Evolutionary conservation across 2,329 filamentous ascomycete genomes (phyloP).

Genomic region (Fusarium solani-melongenae): DNA sequence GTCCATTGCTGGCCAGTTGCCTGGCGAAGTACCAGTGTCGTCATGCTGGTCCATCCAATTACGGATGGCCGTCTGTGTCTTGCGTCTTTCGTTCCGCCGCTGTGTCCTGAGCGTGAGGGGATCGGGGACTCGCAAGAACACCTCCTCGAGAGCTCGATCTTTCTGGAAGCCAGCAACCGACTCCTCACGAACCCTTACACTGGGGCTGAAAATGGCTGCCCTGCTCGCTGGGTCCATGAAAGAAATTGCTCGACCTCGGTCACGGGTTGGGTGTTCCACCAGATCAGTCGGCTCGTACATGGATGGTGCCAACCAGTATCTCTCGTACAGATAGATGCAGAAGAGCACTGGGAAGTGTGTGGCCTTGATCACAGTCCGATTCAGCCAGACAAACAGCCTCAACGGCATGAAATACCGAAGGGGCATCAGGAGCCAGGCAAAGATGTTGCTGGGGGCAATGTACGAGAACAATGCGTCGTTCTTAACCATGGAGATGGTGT

Average conservation of each 20-base stretch:
- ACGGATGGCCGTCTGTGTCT: conserved; percentile 84
- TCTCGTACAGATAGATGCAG: conserved; percentile 88
- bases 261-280: conserved; percentile 74
- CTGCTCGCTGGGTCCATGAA: conserved; percentile 67
- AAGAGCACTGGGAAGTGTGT: conserved; percentile 92
- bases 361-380: conserved; percentile 89
- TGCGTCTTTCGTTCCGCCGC: conserved; percentile 72
- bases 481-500: conserved; percentile 97
- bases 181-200: conserved; percentile 79
- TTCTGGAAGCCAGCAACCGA: conserved; percentile 91
- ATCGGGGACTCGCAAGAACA: conserved; percentile 82
- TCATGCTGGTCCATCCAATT: conserved; percentile 88
- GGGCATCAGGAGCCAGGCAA: conserved; percentile 90
- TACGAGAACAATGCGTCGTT: conserved; percentile 97
- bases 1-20: conserved; percentile 63
- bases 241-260: conserved; percentile 62
- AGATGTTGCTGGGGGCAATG: conserved; percentile 88
- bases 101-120: conserved; percentile 69
- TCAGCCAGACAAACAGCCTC: conserved; percentile 83
- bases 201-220: conserved; percentile 78
- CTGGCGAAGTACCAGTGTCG: conserved; percentile 58
- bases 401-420: conserved; percentile 84
- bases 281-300: conserved; percentile 88
- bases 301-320: conserved; percentile 77
- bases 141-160: conserved; percentile 88